phyloP scores from a whole-genome alignment of 768 basidiomycete genomes.

The Mycena latifolia region DNA sequence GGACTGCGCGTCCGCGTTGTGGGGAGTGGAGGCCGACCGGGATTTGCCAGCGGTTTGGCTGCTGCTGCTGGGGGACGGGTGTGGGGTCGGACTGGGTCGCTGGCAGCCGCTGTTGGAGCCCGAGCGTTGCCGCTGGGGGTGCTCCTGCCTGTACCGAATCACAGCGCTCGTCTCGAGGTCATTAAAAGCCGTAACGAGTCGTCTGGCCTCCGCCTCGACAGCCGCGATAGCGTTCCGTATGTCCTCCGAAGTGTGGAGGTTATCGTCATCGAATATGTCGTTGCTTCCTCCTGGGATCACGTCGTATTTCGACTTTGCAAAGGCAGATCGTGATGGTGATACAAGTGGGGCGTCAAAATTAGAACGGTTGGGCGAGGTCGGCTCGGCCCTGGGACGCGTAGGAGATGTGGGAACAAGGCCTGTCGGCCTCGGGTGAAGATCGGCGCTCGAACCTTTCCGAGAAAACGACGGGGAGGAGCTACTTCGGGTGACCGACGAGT shows the following conservation, averaged over 20 bases:
- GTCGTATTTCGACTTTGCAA: conserved; percentile 36
- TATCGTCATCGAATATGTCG: conserved; percentile 65
- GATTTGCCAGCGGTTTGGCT: background rate
- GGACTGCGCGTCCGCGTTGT: conserved; percentile 26
- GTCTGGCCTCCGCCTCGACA: conserved; percentile 73
- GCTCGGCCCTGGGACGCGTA: conserved; percentile 3
- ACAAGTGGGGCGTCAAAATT: conserved; percentile 18
- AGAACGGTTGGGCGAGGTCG: conserved; percentile 23
- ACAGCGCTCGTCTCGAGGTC: conserved; percentile 71
- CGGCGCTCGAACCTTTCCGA: conserved; percentile 6
- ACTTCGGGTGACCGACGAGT: conserved; percentile 34
- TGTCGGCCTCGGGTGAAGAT: background rate
- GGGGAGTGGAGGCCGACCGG: conserved; percentile 28
- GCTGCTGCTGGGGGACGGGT: background rate
- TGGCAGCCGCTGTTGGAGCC: conserved; percentile 34
- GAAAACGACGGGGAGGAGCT: conserved; percentile 29
- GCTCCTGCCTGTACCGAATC: conserved; percentile 59
- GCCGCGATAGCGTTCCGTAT: conserved; percentile 71
- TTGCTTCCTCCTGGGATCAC: conserved; percentile 40
- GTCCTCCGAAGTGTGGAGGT: conserved; percentile 64
- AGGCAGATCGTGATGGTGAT: conserved; percentile 41
- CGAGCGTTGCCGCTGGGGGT: conserved; percentile 48
- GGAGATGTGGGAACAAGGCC: background rate
- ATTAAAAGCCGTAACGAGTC: conserved; percentile 77
- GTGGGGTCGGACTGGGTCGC: background rate